phyloP scores from a whole-genome alignment of 805 yeast genomes.

The Kazachstania africana region DNA sequence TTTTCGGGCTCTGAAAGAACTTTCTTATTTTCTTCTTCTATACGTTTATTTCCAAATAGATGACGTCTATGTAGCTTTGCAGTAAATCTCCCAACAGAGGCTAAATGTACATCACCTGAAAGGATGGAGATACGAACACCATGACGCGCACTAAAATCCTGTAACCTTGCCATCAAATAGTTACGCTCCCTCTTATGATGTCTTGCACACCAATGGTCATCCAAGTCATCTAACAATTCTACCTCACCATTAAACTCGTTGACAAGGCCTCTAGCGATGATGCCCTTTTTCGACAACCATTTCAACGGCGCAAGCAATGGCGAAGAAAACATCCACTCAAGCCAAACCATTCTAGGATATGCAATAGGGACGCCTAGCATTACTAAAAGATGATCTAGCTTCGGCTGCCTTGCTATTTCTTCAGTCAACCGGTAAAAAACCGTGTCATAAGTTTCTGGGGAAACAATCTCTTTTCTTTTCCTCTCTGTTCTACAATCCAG shows the following conservation, averaged over 20 bases:
- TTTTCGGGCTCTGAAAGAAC: slow-evolving; percentile 41
- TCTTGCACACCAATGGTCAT: slow-evolving; percentile 93
- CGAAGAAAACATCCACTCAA: slow-evolving; percentile 64
- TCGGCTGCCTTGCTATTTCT: slow-evolving; percentile 39
- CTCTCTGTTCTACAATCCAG: slow-evolving; percentile 93
- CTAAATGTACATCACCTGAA: slow-evolving; percentile 89
- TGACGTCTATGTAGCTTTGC: slow-evolving; percentile 39
- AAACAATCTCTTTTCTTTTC: slow-evolving; percentile 44
- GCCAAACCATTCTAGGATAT: slow-evolving; percentile 88
- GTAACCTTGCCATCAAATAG: slow-evolving; percentile 44
- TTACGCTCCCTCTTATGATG: slow-evolving; percentile 84
- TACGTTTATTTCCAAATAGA: slow-evolving; percentile 24
- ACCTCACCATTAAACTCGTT: slow-evolving; percentile 89
- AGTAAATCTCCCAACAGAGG: slow-evolving; percentile 70
- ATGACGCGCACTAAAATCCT: slow-evolving; percentile 49
- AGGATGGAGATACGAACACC: slow-evolving; percentile 73
- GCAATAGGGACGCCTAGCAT: slow-evolving; percentile 92
- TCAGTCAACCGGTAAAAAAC: slow-evolving; percentile 47
- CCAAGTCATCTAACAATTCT: slow-evolving; percentile 83
- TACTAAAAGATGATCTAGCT: slow-evolving; percentile 64
- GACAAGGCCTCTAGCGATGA: slow-evolving; percentile 59
- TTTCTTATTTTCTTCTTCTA: slow-evolving; percentile 29
- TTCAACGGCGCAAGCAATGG: slow-evolving; percentile 51
- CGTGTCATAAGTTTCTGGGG: slow-evolving; percentile 41
- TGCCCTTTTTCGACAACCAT: slow-evolving; percentile 46